A percentile compares a stretch with the other conserved stretches of the same genome.
Evolutionary conservation across 2,329 filamentous ascomycete genomes (phyloP).

Genomic region (Monosporascus sp.): DNA sequence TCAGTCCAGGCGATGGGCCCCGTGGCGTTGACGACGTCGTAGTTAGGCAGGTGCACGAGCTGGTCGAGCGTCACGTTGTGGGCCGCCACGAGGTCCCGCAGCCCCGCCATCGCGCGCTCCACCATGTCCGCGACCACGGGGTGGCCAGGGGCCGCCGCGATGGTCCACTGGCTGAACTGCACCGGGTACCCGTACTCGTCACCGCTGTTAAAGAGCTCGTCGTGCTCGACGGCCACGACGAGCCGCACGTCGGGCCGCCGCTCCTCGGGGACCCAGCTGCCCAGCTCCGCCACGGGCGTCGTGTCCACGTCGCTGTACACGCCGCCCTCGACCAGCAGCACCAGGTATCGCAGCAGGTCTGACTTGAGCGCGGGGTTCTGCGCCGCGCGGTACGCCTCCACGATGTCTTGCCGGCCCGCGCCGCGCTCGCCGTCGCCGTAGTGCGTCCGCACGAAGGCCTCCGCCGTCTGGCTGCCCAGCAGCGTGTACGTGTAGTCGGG

Average conservation of each 20-base stretch:
- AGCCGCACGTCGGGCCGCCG: constrained; percentile 59
- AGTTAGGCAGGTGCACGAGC: constrained; percentile 54
- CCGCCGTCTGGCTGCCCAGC: constrained; percentile 17
- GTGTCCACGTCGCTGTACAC: constrained; percentile 42
- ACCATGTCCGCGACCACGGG: constrained; percentile 65
- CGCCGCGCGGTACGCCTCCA: neutral
- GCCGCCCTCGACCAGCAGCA: constrained; percentile 63
- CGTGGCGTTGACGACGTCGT: constrained; percentile 69
- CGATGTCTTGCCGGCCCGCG: neutral
- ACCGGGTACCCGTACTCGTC: constrained; percentile 64
- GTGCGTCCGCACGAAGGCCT: constrained; percentile 20
- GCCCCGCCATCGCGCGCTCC: constrained; percentile 63
- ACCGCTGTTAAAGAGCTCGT: constrained; percentile 58
- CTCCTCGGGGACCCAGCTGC: constrained; percentile 59
- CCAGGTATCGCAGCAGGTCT: constrained; percentile 59
- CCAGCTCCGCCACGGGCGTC: constrained; percentile 34
- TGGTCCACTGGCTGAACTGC: constrained; percentile 73
- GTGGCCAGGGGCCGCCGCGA: constrained; percentile 62
- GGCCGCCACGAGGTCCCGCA: constrained; percentile 51
- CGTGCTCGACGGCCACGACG: constrained; percentile 66
- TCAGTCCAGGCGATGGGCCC: constrained; percentile 65
- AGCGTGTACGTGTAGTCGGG: constrained; percentile 22
- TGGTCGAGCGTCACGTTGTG: constrained; percentile 56
- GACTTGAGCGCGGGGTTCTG: constrained; percentile 45
- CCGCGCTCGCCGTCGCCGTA: constrained; percentile 9